These are phyloP conservation scores for Colletotrichum viniferum DNA, from an alignment of 2,329 filamentous ascomycete species.

Conservation along the genomic window DNA sequence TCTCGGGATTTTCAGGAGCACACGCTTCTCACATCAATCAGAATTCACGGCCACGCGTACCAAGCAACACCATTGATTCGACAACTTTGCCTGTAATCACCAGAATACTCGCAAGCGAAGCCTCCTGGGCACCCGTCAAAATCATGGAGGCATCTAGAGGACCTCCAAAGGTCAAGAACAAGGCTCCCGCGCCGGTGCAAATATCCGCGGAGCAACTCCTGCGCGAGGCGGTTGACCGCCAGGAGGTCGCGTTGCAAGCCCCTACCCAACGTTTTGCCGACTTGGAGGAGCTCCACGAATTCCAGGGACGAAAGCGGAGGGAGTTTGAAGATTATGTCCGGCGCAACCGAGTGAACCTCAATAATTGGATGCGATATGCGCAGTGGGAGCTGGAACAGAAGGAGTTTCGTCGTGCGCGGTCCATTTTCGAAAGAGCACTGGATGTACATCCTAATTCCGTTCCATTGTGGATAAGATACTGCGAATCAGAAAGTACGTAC, in stretches of 20 bases:
- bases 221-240: conserved; percentile 94
- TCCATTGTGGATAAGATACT: conserved; percentile 88
- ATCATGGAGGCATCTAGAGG: conserved; percentile 90
- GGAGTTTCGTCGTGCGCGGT: conserved; percentile 89
- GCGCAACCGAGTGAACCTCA: conserved; percentile 92
- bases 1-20: background rate
- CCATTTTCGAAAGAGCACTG: conserved; percentile 91
- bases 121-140: conserved; percentile 18
- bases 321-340: conserved; percentile 98
- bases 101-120: background rate
- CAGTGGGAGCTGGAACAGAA: conserved; percentile 98
- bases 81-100: background rate
- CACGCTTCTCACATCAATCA: background rate
- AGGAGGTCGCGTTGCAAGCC: conserved; percentile 85
- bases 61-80: background rate
- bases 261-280: conserved; percentile 96
- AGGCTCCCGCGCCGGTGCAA: conserved; percentile 87
- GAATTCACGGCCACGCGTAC: background rate
- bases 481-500: conserved; percentile 94
- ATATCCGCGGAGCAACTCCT: conserved; percentile 97
- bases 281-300: conserved; percentile 96
- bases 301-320: conserved; percentile 92
- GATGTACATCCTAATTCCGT: conserved; percentile 90
- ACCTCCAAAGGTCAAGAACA: conserved; percentile 97
- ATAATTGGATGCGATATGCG: conserved; percentile 99